Evolutionary conservation across 2,329 filamentous ascomycete species (phyloP).

Genomic region (Coccinonectria pachysandricola): DNA sequence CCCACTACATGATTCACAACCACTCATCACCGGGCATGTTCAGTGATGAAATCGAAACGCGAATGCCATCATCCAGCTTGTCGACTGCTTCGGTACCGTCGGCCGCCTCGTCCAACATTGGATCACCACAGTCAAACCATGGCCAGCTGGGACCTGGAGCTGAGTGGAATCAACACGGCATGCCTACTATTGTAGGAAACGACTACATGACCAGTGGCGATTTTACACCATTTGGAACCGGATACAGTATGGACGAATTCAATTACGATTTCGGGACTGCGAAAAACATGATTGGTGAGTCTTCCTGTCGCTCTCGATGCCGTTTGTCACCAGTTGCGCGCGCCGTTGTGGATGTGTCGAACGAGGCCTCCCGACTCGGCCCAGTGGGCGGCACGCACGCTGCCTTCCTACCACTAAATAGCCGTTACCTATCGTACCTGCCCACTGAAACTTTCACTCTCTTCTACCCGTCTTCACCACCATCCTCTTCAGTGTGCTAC

Average conservation of each 20-base stretch:
- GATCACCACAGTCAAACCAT: slow-evolving; percentile 55
- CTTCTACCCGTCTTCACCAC: no score
- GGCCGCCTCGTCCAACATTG: slow-evolving; percentile 55
- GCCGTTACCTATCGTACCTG: no score
- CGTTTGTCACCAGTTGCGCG: slow-evolving; percentile 4
- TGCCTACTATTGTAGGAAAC: slow-evolving; percentile 52
- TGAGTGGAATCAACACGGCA: slow-evolving; percentile 47
- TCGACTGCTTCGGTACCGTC: slow-evolving; percentile 54
- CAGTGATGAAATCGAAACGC: slow-evolving; percentile 39
- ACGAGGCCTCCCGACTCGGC: no score
- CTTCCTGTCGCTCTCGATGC: slow-evolving; percentile 5
- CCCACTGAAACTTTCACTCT: no score
- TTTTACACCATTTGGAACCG: slow-evolving; percentile 42
- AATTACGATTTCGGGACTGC: slow-evolving; percentile 36
- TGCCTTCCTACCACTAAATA: no score
- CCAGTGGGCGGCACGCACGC: no score
- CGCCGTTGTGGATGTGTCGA: slow-evolving; percentile 7
- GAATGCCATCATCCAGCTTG: slow-evolving; percentile 44
- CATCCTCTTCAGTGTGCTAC: no score
- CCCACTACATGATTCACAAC: slow-evolving; percentile 33
- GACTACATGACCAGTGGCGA: slow-evolving; percentile 42
- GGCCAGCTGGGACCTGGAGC: slow-evolving; percentile 46
- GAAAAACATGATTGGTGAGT: slow-evolving; percentile 51
- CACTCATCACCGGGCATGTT: slow-evolving; percentile 39
- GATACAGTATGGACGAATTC: slow-evolving; percentile 43